These are phyloP conservation scores for Penicillium verrucosum DNA, from an alignment of 2,329 filamentous ascomycete species.

Conservation along the genomic window DNA sequence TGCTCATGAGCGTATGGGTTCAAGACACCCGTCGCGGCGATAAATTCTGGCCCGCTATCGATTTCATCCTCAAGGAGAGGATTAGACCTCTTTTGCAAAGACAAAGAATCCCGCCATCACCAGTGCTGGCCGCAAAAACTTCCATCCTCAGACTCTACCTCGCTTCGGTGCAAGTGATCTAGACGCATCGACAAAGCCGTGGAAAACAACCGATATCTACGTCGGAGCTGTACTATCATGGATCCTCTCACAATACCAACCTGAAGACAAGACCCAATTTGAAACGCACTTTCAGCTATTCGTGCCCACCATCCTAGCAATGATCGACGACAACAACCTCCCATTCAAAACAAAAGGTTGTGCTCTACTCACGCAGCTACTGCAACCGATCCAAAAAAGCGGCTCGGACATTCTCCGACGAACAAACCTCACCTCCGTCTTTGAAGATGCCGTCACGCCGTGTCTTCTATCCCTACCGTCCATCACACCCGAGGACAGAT, in stretches of 20 bases:
- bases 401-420: slow-evolving; percentile 41
- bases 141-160: slow-evolving; percentile 37
- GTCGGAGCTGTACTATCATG: slow-evolving; percentile 36
- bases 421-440: slow-evolving; percentile 46
- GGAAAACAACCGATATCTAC: slow-evolving; percentile 39
- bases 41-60: slow-evolving; percentile 15
- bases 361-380: slow-evolving; percentile 33
- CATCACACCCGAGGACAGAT: slow-evolving; percentile 71
- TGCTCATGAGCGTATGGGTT: slow-evolving; percentile 5
- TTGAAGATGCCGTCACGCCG: slow-evolving; percentile 51
- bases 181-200: slow-evolving; percentile 39
- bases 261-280: slow-evolving; percentile 28
- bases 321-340: slow-evolving; percentile 43
- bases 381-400: slow-evolving; percentile 34
- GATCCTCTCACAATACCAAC: slow-evolving; percentile 37
- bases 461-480: slow-evolving; percentile 73
- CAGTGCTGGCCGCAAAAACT: slow-evolving; percentile 43
- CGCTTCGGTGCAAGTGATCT: slow-evolving; percentile 37
- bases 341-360: slow-evolving; percentile 41
- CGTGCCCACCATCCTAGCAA: slow-evolving; percentile 42
- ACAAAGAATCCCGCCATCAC: slow-evolving; percentile 44
- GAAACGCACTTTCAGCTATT: slow-evolving; percentile 46
- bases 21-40: not conserved
- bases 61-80: slow-evolving; percentile 27
- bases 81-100: slow-evolving; percentile 42